Evolutionary conservation across 2,329 filamentous ascomycete species (phyloP).

Genomic region (Aspergillus pseudoglaucus): DNA sequence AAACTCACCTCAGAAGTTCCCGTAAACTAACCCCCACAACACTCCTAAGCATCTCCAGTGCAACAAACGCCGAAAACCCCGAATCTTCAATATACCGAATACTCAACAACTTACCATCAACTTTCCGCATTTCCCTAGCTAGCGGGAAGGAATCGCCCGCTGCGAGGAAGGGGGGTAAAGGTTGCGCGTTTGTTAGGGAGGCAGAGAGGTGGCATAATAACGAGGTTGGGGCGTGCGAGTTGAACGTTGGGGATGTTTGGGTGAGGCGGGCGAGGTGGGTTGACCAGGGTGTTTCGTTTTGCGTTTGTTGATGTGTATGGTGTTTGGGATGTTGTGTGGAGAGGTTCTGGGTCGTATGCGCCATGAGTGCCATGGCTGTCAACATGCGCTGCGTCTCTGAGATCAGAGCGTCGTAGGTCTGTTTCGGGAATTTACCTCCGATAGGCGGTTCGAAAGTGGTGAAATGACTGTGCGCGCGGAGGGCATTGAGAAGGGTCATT

Average conservation of each 20-base stretch:
- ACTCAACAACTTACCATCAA: conserved; percentile 55
- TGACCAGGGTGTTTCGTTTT: conserved; percentile 45
- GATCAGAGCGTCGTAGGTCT: conserved; percentile 58
- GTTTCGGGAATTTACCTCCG: conserved; percentile 63
- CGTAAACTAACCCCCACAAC: conserved; percentile 24
- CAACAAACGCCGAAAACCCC: conserved; percentile 66
- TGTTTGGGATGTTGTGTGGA: conserved; percentile 15
- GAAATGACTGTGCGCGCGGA: conserved; percentile 58
- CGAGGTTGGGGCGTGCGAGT: conserved; percentile 43
- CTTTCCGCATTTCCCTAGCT: conserved; percentile 48
- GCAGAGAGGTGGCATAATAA: conserved; percentile 63
- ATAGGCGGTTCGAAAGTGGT: conserved; percentile 63
- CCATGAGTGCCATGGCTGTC: conserved; percentile 60
- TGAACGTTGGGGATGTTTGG: conserved; percentile 48
- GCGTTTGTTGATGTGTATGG: not conserved
- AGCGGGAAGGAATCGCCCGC: conserved; percentile 56
- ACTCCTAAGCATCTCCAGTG: conserved; percentile 54
- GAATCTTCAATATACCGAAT: conserved; percentile 60
- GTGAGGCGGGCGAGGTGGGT: conserved; percentile 52
- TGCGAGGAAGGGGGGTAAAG: conserved; percentile 62
- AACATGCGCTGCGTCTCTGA: conserved; percentile 45
- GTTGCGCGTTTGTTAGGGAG: conserved; percentile 56
- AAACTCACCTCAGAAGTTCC: conserved; percentile 22
- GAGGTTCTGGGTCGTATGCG: conserved; percentile 54
- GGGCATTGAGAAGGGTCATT: conserved; percentile 54